These are phyloP conservation scores for Colletotrichum endophyticum DNA, from an alignment of 2,329 filamentous ascomycete species.

Conservation along the genomic window DNA sequence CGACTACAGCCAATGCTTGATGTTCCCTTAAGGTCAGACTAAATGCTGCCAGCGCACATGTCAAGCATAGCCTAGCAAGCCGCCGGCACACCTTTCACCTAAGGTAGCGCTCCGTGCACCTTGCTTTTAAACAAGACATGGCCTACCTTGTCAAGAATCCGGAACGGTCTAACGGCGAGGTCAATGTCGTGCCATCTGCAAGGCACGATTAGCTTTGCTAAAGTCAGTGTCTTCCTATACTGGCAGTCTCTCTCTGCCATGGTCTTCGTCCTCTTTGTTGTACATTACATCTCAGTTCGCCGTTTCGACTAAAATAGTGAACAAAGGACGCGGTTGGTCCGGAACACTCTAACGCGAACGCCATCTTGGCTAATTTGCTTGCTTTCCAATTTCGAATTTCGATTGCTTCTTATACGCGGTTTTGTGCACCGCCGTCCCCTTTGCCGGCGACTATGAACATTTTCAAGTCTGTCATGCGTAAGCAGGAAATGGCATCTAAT, in stretches of 20 bases:
- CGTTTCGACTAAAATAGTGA: not conserved
- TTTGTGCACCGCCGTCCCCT: not conserved
- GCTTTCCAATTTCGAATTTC: not conserved
- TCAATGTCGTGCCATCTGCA: constrained; percentile 20
- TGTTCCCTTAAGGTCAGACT: constrained; percentile 2
- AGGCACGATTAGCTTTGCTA: constrained; percentile 19
- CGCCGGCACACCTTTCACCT: constrained; percentile 6
- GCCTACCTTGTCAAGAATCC: not conserved
- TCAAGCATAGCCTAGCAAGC: constrained; percentile 15
- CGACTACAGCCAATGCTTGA: constrained; percentile 5
- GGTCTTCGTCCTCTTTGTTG: not conserved
- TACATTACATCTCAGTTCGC: not conserved
- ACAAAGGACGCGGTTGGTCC: not conserved
- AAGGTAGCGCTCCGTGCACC: constrained; percentile 16
- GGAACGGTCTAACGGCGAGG: constrained; percentile 16
- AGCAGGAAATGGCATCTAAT: constrained; percentile 22
- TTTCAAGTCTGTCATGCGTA: constrained; percentile 18
- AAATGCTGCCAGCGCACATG: constrained; percentile 11
- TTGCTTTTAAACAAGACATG: constrained; percentile 5
- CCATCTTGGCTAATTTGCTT: not conserved
- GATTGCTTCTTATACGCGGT: not conserved
- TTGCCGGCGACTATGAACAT: constrained; percentile 17
- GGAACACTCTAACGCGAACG: not conserved
- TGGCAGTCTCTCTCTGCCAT: not conserved
- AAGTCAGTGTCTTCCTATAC: not conserved